Conservation (phyloP, 1,284 basidiomycete genomes). For the Boletus sp. region DNA sequence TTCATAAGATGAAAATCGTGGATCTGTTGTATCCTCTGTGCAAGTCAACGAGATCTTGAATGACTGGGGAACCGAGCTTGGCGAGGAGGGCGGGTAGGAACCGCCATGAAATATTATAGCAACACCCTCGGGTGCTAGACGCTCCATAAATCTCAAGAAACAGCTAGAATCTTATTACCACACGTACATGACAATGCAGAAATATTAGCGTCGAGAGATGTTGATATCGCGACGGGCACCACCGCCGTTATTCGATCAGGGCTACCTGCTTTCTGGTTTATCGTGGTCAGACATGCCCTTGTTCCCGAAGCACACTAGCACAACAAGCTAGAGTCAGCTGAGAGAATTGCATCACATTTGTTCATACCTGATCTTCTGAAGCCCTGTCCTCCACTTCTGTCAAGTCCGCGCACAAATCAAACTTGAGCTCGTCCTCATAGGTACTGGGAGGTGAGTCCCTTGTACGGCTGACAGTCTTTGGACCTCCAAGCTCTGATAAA, state of each 20-base stretch:
- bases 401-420: slow-evolving; percentile 68
- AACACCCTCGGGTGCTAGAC: slow-evolving; percentile 49
- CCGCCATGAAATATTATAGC: slow-evolving; percentile 63
- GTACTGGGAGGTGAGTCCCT: slow-evolving; percentile 53
- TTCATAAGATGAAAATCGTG: slow-evolving; percentile 64
- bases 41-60: slow-evolving; percentile 67
- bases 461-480: slow-evolving; percentile 47
- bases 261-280: slow-evolving; percentile 58
- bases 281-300: slow-evolving; percentile 70
- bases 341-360: background rate
- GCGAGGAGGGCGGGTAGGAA: slow-evolving; percentile 56
- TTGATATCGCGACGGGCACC: slow-evolving; percentile 62
- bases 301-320: slow-evolving; percentile 69
- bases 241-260: slow-evolving; percentile 65
- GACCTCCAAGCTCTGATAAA: slow-evolving; percentile 55
- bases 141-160: slow-evolving; percentile 10
- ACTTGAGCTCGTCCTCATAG: slow-evolving; percentile 51
- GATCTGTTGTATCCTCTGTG: slow-evolving; percentile 46
- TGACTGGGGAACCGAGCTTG: slow-evolving; percentile 51
- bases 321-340: slow-evolving; percentile 10
- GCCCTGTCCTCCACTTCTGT: slow-evolving; percentile 48
- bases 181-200: slow-evolving; percentile 52
- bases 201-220: slow-evolving; percentile 46
- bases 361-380: slow-evolving; percentile 68
- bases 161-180: background rate